Evolutionary conservation across 169 alveolate genomes (phyloP).

Genomic region (Plasmodium cynomolgi): DNA sequence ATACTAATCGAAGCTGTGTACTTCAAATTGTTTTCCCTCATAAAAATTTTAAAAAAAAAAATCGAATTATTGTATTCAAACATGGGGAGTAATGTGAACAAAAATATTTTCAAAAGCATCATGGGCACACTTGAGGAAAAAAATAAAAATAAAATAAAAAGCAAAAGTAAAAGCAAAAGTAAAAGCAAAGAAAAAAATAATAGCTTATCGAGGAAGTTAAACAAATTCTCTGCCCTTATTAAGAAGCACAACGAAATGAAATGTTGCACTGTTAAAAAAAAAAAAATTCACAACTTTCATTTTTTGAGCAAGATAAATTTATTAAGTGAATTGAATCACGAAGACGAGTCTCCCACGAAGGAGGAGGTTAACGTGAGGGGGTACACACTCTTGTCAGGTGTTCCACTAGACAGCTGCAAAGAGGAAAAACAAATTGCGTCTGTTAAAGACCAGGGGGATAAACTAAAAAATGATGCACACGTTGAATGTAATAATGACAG

Average conservation of each 20-base stretch:
- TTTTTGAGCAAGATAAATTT: not conserved
- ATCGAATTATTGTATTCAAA: conserved; percentile 35
- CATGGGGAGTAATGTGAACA: conserved; percentile 34
- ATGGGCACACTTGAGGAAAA: conserved; percentile 26
- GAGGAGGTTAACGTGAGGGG: not conserved
- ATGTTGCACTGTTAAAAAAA: conserved; percentile 30
- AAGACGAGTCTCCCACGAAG: not conserved
- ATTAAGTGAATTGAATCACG: not conserved
- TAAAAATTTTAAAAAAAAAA: conserved; percentile 48
- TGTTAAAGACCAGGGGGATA: not conserved
- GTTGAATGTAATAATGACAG: not conserved
- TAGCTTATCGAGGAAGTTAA: not conserved
- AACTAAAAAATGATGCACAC: not conserved
- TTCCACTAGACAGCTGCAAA: not conserved
- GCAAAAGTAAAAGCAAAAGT: not conserved
- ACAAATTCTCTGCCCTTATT: not conserved
- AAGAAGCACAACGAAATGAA: conserved; percentile 18
- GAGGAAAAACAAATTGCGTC: not conserved
- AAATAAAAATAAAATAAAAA: conserved; percentile 1
- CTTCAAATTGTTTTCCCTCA: conserved; percentile 50
- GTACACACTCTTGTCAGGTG: not conserved
- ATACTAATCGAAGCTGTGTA: conserved; percentile 69
- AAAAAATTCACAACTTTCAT: conserved; percentile 14
- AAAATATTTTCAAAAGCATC: conserved; percentile 39
- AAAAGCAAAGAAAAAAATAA: conserved; percentile 4